These are phyloP conservation scores for Didymella lethalis DNA, from an alignment of 2,329 filamentous ascomycete genomes.

Conservation along the genomic window DNA sequence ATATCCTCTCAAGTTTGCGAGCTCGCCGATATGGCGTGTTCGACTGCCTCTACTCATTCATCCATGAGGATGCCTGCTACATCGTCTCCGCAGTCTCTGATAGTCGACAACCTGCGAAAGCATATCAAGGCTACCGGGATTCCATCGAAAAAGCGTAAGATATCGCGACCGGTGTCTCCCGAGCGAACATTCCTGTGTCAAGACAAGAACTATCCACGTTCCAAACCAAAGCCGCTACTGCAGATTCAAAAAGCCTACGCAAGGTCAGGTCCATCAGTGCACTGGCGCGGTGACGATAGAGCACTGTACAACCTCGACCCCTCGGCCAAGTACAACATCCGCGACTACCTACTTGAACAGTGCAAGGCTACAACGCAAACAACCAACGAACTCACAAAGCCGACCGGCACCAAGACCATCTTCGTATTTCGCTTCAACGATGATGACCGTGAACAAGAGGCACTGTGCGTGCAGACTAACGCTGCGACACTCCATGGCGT, in stretches of 20 bases:
- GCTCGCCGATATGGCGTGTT: background rate
- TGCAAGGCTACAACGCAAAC: constrained; percentile 7
- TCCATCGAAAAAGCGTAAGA: background rate
- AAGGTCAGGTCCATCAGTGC: background rate
- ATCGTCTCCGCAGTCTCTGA: background rate
- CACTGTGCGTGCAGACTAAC: constrained; percentile 1
- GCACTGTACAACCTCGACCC: constrained; percentile 5
- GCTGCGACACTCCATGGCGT: background rate
- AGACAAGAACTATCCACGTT: background rate
- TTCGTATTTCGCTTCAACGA: constrained; percentile 2
- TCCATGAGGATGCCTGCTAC: too few relatives aligned
- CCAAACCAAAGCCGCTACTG: background rate
- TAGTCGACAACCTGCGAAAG: background rate
- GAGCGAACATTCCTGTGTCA: background rate
- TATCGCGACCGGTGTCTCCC: background rate
- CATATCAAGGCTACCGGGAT: background rate
- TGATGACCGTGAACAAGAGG: constrained; percentile 1
- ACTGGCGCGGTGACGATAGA: constrained; percentile 1
- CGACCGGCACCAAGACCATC: constrained; percentile 12
- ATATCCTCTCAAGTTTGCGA: background rate
- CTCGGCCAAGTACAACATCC: constrained; percentile 9
- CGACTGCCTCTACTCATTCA: background rate
- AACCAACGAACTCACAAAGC: constrained; percentile 10
- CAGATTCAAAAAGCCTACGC: background rate
- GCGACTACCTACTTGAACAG: constrained; percentile 6